A percentile compares a stretch with the other conserved stretches of the same genome.
Evolutionary conservation across 495 filamentous ascomycete species (phyloP).

Genomic region (Penicillium pancosmium): DNA sequence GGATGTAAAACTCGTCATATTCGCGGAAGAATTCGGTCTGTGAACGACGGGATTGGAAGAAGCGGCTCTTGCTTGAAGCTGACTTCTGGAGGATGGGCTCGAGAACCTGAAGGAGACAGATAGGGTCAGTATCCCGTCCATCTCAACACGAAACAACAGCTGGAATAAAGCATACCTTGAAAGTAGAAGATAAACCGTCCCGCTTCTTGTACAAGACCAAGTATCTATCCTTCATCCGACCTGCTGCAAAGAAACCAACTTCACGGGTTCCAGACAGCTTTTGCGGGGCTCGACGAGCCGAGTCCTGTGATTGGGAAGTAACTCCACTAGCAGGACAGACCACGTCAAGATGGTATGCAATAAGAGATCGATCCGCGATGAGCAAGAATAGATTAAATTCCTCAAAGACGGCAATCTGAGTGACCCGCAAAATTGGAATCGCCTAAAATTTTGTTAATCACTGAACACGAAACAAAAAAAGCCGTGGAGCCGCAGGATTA

Average conservation of each 20-base stretch:
- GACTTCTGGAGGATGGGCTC: conserved; percentile 91
- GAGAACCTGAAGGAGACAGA: conserved; percentile 60
- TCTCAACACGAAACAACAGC: neutral
- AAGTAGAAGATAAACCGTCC: conserved; percentile 86
- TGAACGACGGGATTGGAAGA: conserved; percentile 67
- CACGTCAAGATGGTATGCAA: conserved; percentile 92
- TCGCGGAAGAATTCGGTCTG: conserved; percentile 96
- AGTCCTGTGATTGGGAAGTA: conserved; percentile 59
- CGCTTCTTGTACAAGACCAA: conserved; percentile 97
- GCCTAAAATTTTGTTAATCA: conserved; percentile 52
- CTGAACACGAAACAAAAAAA: no score
- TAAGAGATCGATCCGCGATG: conserved; percentile 86
- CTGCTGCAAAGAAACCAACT: conserved; percentile 93
- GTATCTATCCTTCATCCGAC: conserved; percentile 93
- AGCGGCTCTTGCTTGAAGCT: conserved; percentile 56
- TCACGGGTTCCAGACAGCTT: conserved; percentile 85
- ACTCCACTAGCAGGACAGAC: conserved; percentile 74
- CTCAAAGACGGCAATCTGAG: conserved; percentile 92
- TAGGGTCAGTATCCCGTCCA: neutral
- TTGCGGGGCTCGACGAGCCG: conserved; percentile 76
- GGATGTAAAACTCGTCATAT: conserved; percentile 98
- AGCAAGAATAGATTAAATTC: conserved; percentile 92
- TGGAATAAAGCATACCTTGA: conserved; percentile 60
- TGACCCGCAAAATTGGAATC: conserved; percentile 74
- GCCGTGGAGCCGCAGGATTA: neutral